Conservation (phyloP, 2,329 filamentous ascomycete genomes). For the Immersiporthe knoxdaviesiana region DNA sequence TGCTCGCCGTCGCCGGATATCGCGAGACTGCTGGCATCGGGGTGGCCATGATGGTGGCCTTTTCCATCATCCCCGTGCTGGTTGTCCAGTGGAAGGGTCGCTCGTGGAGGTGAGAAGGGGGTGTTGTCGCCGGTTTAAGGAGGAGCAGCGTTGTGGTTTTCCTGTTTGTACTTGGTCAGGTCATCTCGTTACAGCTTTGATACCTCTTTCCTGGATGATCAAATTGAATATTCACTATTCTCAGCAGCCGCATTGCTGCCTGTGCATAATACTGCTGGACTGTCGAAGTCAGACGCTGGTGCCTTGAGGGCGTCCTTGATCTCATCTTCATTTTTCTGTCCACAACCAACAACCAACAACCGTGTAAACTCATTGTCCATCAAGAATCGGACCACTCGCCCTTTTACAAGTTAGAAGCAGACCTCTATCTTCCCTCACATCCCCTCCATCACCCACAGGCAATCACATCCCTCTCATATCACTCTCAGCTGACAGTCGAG, state of each 20-base stretch:
- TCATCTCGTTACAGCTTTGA: neutral
- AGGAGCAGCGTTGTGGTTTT: neutral
- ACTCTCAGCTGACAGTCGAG: neutral
- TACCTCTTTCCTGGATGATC: neutral
- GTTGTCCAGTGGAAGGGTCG: conserved; percentile 31
- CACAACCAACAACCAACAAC: too few species aligned
- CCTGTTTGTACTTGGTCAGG: neutral
- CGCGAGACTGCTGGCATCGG: conserved; percentile 41
- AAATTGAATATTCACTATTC: neutral
- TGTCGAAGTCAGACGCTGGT: neutral
- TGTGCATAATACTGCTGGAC: neutral
- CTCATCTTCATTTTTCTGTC: too few species aligned
- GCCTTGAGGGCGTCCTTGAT: too few species aligned
- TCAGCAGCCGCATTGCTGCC: neutral
- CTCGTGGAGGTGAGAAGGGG: conserved; percentile 18
- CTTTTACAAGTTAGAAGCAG: neutral
- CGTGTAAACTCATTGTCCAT: neutral
- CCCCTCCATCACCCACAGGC: neutral
- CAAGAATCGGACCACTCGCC: neutral
- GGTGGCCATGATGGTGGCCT: conserved; percentile 40
- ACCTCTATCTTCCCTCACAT: neutral
- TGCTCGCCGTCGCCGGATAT: conserved; percentile 42
- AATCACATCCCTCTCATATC: neutral
- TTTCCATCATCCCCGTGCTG: conserved; percentile 30
- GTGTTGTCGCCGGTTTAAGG: neutral